phyloP scores from a whole-genome alignment of 176 grass and related monocot species.

The Lolium perenne region DNA sequence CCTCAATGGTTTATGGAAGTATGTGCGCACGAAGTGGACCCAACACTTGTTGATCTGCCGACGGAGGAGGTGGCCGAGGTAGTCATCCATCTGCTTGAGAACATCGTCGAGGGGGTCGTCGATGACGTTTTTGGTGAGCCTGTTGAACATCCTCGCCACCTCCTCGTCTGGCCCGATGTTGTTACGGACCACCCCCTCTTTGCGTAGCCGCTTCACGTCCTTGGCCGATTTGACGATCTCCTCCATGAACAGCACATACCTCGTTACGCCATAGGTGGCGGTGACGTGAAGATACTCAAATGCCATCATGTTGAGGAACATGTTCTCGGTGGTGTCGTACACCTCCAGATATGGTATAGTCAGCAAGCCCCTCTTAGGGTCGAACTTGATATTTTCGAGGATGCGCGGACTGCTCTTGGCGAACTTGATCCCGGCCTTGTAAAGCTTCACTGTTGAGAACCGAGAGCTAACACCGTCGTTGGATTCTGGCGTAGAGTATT shows the following conservation, averaged over 20 bases:
- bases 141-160: background rate
- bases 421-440: background rate
- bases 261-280: background rate
- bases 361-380: background rate
- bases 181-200: background rate
- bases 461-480: background rate
- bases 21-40: background rate
- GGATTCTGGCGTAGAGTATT: background rate
- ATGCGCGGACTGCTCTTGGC: background rate
- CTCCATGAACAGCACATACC: background rate
- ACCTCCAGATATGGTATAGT: background rate
- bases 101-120: background rate
- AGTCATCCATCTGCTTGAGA: background rate
- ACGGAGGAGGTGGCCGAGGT: background rate
- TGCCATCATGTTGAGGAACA: too few relatives aligned
- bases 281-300: too few relatives aligned
- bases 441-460: background rate
- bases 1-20: background rate
- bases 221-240: background rate
- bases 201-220: background rate
- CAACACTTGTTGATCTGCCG: background rate
- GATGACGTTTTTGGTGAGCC: background rate
- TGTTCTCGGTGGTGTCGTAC: too few relatives aligned
- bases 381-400: background rate
- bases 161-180: background rate